Evolutionary conservation across 225 moss, liverwort and hornwort species (phyloP).

Genomic region (Climacium dendroides): DNA sequence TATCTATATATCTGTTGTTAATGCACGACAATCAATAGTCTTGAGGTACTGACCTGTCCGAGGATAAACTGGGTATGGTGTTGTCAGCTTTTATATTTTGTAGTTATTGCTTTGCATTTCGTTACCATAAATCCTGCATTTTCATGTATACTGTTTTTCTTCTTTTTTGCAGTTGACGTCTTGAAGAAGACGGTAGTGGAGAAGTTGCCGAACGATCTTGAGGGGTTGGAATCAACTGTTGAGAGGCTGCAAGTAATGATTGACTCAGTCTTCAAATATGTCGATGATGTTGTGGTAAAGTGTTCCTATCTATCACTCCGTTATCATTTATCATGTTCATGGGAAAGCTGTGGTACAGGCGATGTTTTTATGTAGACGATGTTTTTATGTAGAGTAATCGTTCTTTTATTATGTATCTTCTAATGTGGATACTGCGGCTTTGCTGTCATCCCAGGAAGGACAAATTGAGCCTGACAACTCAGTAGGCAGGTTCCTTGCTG

Average conservation of each 20-base stretch:
- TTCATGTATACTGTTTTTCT: not conserved
- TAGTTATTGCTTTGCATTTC: not conserved
- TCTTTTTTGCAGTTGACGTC: constrained; percentile 60
- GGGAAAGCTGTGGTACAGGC: not conserved
- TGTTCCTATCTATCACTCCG: not conserved
- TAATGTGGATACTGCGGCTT: not conserved
- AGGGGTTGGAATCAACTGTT: constrained; percentile 82
- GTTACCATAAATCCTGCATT: not conserved
- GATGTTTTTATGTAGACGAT: not conserved
- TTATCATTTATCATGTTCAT: not conserved
- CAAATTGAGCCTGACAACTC: constrained; percentile 74
- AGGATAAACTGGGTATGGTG: not conserved
- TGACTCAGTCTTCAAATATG: constrained; percentile 79
- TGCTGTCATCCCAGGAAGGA: constrained; percentile 50
- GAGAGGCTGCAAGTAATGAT: constrained; percentile 85
- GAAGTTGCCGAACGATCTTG: constrained; percentile 88
- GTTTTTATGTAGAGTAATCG: not conserved
- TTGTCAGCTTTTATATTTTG: not conserved
- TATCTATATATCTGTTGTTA: not conserved
- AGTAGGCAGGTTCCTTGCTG: constrained; percentile 89
- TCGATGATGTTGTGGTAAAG: constrained; percentile 90
- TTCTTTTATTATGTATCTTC: not conserved
- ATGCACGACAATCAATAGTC: not conserved
- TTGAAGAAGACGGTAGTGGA: constrained; percentile 93
- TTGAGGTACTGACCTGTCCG: not conserved